Conservation (phyloP, 192 early-diverging fungal species). For the Rhizophlyctis rosea region DNA sequence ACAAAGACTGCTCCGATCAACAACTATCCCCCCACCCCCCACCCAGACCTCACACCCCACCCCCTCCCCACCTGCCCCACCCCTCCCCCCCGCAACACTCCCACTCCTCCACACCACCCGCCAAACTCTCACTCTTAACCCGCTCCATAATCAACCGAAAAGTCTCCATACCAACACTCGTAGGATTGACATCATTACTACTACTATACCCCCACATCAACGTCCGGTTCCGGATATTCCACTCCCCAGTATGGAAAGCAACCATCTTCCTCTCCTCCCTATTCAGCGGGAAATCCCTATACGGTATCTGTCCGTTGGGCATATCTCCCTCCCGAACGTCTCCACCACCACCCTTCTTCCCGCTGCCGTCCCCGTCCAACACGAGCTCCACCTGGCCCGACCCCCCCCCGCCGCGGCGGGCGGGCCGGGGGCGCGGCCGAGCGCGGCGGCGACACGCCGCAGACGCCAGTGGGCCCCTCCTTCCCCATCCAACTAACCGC, state of each 20-base stretch:
- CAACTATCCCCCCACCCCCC: no score
- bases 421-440: background rate
- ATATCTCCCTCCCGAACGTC: background rate
- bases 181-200: background rate
- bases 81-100: no score
- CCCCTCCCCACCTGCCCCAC: no score
- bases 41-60: no score
- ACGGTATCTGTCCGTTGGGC: background rate
- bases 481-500: no score
- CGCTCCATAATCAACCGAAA: constrained; percentile 4
- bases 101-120: no score
- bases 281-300: background rate
- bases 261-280: background rate
- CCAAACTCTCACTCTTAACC: background rate
- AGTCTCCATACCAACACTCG: constrained; percentile 1
- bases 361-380: background rate
- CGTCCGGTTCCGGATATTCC: background rate
- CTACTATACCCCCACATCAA: background rate
- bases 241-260: background rate
- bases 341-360: background rate
- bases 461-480: background rate
- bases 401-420: background rate
- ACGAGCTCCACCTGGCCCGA: background rate
- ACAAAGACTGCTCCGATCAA: no score
- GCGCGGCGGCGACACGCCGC: background rate